These are phyloP conservation scores for Cryphonectria nitschkei DNA, from an alignment of 2,329 filamentous ascomycete species.

Conservation along the genomic window DNA sequence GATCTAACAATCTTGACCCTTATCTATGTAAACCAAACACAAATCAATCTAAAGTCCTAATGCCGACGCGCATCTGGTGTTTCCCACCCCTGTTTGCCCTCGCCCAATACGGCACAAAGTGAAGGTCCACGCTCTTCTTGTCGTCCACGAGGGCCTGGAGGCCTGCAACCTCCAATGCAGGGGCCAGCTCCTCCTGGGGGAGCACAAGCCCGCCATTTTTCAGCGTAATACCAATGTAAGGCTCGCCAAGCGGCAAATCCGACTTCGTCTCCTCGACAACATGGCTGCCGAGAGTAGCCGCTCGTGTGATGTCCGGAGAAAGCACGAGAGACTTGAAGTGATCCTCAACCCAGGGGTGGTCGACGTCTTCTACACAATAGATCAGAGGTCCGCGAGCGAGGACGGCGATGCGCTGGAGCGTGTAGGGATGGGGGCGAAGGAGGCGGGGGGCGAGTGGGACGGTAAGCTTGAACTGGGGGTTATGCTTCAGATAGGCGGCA, in stretches of 20 bases:
- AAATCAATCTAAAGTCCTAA: slow-evolving; percentile 20
- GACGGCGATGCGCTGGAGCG: slow-evolving; percentile 55
- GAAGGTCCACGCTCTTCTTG: slow-evolving; percentile 38
- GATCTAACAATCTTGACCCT: background rate
- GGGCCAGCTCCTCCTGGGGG: slow-evolving; percentile 1
- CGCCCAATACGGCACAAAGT: slow-evolving; percentile 59
- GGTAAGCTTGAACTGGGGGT: slow-evolving; percentile 48
- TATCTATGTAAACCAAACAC: background rate
- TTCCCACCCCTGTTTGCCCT: slow-evolving; percentile 52
- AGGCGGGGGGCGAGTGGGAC: slow-evolving; percentile 52
- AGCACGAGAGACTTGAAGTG: slow-evolving; percentile 54
- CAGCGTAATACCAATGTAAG: slow-evolving; percentile 22
- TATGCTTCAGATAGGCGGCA: slow-evolving; percentile 42
- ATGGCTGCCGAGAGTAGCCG: slow-evolving; percentile 23
- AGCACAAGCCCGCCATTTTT: slow-evolving; percentile 16
- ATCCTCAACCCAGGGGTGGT: slow-evolving; percentile 58
- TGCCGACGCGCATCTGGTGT: slow-evolving; percentile 25
- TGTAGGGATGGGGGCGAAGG: slow-evolving; percentile 57
- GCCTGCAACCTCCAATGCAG: slow-evolving; percentile 31
- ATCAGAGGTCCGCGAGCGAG: slow-evolving; percentile 60
- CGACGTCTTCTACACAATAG: slow-evolving; percentile 63
- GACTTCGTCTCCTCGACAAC: slow-evolving; percentile 27
- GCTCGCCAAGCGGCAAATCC: slow-evolving; percentile 35
- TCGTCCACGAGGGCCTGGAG: slow-evolving; percentile 28
- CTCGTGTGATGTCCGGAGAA: slow-evolving; percentile 27